phyloP scores from a whole-genome alignment of 352 stramenopile genomes.

The Pythium brachiatum region DNA sequence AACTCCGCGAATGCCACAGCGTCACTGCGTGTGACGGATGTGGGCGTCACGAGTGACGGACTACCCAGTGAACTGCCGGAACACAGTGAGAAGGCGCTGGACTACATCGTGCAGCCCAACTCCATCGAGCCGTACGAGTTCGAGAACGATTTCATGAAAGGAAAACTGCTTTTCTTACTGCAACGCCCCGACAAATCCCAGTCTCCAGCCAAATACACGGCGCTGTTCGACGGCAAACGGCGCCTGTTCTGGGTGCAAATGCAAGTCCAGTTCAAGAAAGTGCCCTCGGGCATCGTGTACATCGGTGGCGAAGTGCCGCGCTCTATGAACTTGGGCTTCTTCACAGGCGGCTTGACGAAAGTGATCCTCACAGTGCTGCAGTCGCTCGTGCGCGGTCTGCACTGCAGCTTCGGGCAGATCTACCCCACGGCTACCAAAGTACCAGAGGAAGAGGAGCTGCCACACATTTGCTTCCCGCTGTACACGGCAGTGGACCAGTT shows the following conservation, averaged over 20 bases:
- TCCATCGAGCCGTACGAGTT: conserved; percentile 48
- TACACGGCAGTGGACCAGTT: conserved; percentile 71
- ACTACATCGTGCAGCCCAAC: conserved; percentile 35
- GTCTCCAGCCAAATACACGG: conserved; percentile 19
- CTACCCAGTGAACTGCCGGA: conserved; percentile 11
- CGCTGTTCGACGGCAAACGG: conserved; percentile 44
- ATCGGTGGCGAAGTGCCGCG: conserved; percentile 61
- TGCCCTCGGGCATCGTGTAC: conserved; percentile 49
- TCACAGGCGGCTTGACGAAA: conserved; percentile 46
- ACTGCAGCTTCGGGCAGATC: conserved; percentile 51
- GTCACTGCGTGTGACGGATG: conserved; percentile 21
- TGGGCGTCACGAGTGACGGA: conserved; percentile 13
- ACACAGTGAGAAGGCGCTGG: conserved; percentile 14
- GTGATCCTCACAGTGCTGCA: conserved; percentile 54
- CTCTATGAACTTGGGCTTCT: conserved; percentile 54
- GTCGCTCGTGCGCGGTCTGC: conserved; percentile 47
- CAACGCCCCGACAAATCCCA: conserved; percentile 28
- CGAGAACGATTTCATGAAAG: conserved; percentile 78
- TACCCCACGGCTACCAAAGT: conserved; percentile 24
- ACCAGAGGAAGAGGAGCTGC: conserved; percentile 44
- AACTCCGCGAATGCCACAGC: conserved; percentile 4
- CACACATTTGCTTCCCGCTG: conserved; percentile 66
- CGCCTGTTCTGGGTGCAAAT: conserved; percentile 67
- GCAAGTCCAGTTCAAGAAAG: conserved; percentile 66
- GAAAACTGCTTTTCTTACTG: conserved; percentile 68